Evolutionary conservation across 257 asterid genomes (phyloP).

Genomic region (Sherardia arvensis): DNA sequence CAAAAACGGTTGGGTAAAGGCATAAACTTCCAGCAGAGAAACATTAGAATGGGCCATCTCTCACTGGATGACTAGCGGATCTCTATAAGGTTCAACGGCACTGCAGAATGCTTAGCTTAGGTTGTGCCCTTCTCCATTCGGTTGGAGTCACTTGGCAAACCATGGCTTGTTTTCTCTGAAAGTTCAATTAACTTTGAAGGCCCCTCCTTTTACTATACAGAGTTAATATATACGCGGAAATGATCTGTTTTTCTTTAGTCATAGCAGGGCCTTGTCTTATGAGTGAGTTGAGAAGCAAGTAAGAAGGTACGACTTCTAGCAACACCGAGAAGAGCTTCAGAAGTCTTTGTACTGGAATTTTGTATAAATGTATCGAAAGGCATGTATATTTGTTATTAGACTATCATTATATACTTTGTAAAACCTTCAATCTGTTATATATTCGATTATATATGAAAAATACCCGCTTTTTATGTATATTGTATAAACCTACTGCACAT

Average conservation of each 20-base stretch:
- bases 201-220: background rate
- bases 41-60: conserved; percentile 63
- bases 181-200: conserved; percentile 1
- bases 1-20: conserved; percentile 52
- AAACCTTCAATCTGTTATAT: background rate
- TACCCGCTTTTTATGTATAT: background rate
- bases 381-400: background rate
- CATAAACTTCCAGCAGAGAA: conserved; percentile 63
- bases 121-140: background rate
- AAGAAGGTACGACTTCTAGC: background rate
- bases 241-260: background rate
- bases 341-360: conserved; percentile 5
- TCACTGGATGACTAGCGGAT: conserved; percentile 38
- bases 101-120: background rate
- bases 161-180: background rate
- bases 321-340: background rate
- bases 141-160: background rate
- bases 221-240: background rate
- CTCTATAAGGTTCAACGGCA: background rate
- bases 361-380: background rate
- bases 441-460: background rate
- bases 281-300: background rate
- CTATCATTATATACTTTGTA: background rate
- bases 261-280: background rate
- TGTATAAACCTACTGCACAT: conserved; percentile 1